Evolutionary conservation across 176 grass and related monocot genomes (phyloP), one percentile per base, ranked within the genome.

Genomic region (Otatea glauca): DNA sequence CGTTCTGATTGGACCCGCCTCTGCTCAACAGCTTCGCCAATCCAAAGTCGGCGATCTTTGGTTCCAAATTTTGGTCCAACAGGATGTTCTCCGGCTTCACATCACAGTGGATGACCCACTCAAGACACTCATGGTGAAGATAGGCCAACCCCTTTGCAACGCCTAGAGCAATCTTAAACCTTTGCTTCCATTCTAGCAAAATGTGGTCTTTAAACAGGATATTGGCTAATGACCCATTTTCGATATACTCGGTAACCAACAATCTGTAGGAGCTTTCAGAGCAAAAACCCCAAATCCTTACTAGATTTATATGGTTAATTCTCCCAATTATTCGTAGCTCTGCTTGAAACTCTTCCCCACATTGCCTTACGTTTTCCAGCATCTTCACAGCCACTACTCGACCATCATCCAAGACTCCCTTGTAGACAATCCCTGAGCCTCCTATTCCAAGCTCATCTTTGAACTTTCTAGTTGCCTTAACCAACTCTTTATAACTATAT

Each of bases 71-170:
- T 14, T 39, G 90, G 69, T 93, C 35, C 10, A 96, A 84, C 21
- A 93, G 75, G 15, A 96, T 96, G 47, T 96, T 96, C 79, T 96
- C 91, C 12, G 94, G 91, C 74, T 96, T 96, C 5, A 96, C 74
- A 18, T 96, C 94, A 88, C 92, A 97, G 86, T 97, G 90, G 56
- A 91, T 79, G 23, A 91, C 84, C 84, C 89, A 80, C 66, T 91
- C 39, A 7, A 41, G 39, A 7, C 84, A 91, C 66, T 91, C 84
- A 21, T 91, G 89, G 21, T 91, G 89, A 43, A 91, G 85, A 80
- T 91, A 91, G 23, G 89, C 73, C 43, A 91, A 55, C 0, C 89
- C 89, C 55, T 82, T 91, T 2, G 84, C 84, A 12, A 91, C 84
- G 13, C 89, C 89, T 48, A 91, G 18, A 25, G 84, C 79, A 18